A percentile compares a stretch with the other conserved stretches of the same genome.
These are phyloP conservation scores for Aspergillus ostianus DNA, from an alignment of 495 filamentous ascomycete genomes.

Conservation along the genomic window DNA sequence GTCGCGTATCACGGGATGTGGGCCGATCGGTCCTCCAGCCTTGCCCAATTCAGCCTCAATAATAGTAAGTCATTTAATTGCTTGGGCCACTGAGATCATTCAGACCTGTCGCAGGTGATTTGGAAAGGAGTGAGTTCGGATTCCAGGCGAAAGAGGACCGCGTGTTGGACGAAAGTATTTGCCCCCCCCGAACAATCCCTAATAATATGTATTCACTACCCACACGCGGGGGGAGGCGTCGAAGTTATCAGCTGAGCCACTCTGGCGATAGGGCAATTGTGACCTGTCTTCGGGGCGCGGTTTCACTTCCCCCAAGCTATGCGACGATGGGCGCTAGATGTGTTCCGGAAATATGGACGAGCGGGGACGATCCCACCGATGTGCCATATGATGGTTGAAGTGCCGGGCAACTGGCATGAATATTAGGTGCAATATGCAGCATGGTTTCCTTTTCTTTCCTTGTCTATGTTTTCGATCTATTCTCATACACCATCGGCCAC, in stretches of 20 bases:
- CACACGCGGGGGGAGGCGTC: neutral
- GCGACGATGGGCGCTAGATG: constrained; percentile 8
- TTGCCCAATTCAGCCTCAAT: constrained; percentile 5
- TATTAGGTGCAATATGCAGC: too few species aligned
- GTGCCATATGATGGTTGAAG: neutral
- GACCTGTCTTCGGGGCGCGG: neutral
- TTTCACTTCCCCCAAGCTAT: neutral
- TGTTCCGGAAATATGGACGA: constrained; percentile 22
- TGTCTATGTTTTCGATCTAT: too few species aligned
- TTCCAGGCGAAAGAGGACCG: neutral
- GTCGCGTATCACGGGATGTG: constrained; percentile 18
- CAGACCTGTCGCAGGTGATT: neutral
- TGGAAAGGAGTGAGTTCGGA: neutral
- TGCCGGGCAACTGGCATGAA: neutral
- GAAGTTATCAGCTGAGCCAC: neutral
- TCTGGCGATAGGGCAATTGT: neutral
- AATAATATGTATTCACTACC: neutral
- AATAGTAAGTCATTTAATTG: neutral
- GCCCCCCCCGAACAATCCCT: neutral
- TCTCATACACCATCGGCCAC: neutral
- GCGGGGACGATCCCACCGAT: constrained; percentile 17
- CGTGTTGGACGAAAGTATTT: neutral
- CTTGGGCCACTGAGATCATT: neutral
- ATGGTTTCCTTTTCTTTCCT: neutral
- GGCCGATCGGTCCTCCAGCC: constrained; percentile 14